Percentiles rank a stretch among this genome's conserved stretches.
Evolutionary conservation across 371 early-diverging fungal genomes (phyloP).

Genomic region (Saksenaea vasiformis): DNA sequence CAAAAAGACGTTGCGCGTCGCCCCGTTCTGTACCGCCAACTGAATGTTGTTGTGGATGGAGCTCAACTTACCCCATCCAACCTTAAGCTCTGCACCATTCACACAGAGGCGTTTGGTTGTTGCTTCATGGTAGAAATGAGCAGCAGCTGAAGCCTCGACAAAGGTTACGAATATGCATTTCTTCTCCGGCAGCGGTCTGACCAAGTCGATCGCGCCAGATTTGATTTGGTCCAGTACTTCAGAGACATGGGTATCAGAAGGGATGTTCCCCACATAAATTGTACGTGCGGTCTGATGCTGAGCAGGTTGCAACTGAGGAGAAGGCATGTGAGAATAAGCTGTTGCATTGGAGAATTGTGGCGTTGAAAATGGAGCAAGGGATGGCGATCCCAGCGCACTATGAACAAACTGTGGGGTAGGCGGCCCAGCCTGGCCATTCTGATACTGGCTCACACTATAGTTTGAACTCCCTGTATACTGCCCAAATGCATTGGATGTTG

Average conservation of each 20-base stretch:
- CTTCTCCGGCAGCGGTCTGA: conserved; percentile 76
- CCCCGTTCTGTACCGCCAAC: conserved; percentile 66
- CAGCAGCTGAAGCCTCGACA: conserved; percentile 68
- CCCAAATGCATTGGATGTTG: conserved; percentile 8
- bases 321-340: conserved; percentile 16
- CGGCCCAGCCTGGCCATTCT: conserved; percentile 16
- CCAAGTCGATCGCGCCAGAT: conserved; percentile 74
- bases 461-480: conserved; percentile 13
- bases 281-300: conserved; percentile 56
- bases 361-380: conserved; percentile 24
- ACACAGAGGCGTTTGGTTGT: conserved; percentile 40
- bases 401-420: conserved; percentile 23
- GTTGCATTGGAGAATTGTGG: conserved; percentile 25
- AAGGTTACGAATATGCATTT: conserved; percentile 83
- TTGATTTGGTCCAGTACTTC: conserved; percentile 76
- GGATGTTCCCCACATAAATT: conserved; percentile 79
- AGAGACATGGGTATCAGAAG: conserved; percentile 59
- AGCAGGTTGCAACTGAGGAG: conserved; percentile 21
- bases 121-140: conserved; percentile 56
- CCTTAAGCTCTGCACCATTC: conserved; percentile 59
- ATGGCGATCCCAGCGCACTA: conserved; percentile 18
- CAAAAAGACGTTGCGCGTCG: conserved; percentile 78
- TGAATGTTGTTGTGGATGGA: conserved; percentile 50
- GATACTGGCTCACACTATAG: conserved; percentile 19
- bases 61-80: conserved; percentile 82